Percentiles rank a stretch among this genome's conserved stretches.
phyloP scores from a whole-genome alignment of 805 yeast genomes.

The Saccharomycopsis malanga region DNA sequence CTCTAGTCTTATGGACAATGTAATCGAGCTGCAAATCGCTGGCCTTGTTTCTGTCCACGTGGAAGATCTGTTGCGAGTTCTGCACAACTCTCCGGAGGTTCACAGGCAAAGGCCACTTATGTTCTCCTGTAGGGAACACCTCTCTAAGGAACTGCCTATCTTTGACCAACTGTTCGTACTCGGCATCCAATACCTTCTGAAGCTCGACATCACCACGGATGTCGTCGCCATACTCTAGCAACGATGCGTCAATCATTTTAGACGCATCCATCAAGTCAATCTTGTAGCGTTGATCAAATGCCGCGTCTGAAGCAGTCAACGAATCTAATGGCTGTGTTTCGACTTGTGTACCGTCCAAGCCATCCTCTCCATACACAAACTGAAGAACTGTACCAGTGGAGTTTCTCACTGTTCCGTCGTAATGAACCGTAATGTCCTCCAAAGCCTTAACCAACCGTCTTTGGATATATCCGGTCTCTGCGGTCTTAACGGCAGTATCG shows the following conservation, averaged over 20 bases:
- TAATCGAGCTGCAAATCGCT: slow-evolving; percentile 84
- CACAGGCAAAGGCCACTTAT: slow-evolving; percentile 96
- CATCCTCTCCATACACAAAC: slow-evolving; percentile 98
- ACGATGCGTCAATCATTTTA: slow-evolving; percentile 55
- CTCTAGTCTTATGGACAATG: slow-evolving; percentile 63
- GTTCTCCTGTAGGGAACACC: slow-evolving; percentile 90
- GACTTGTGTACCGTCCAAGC: slow-evolving; percentile 96
- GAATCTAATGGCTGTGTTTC: slow-evolving; percentile 95
- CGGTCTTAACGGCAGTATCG: slow-evolving; percentile 99
- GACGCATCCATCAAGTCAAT: slow-evolving; percentile 77
- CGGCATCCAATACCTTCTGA: slow-evolving; percentile 76
- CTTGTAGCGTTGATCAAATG: slow-evolving; percentile 77
- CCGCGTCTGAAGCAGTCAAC: slow-evolving; percentile 82
- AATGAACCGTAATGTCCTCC: slow-evolving; percentile 96
- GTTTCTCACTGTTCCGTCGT: slow-evolving; percentile 97
- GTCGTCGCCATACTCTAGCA: slow-evolving; percentile 84
- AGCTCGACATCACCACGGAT: slow-evolving; percentile 82
- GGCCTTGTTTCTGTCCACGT: slow-evolving; percentile 82
- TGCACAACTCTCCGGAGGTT: slow-evolving; percentile 94
- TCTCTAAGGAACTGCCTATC: slow-evolving; percentile 80
- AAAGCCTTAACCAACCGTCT: slow-evolving; percentile 95
- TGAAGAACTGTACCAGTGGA: slow-evolving; percentile 95
- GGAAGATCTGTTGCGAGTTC: slow-evolving; percentile 96
- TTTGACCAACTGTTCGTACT: slow-evolving; percentile 64
- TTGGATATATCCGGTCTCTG: slow-evolving; percentile 97